Base-by-base conservation (phyloP, 805 yeast genomes). In the Candida montana region DNA sequence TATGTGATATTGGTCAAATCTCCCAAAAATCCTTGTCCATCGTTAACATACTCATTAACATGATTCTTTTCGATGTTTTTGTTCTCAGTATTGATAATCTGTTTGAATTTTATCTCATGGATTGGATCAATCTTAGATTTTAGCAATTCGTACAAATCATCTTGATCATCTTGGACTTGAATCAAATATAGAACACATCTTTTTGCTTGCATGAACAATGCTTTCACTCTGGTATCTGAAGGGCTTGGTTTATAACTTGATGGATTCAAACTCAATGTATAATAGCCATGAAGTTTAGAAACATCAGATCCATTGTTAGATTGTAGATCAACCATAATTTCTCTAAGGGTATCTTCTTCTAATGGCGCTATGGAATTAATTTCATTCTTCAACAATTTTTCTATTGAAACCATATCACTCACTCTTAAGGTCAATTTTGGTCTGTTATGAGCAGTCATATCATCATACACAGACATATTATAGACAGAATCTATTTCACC, bases 181-280 rank as follows among this genome's bases (percentile, higher is more conserved):
- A 90, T 77, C 54, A 91, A 78, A 55, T 88, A 88, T 13, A 83
- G 64, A n/a, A 90, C 65, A 50, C 89, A 83, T 47, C 95, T 69
- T 59, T 91, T 91, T 1, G 84, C 88, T 55, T 87, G 89, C 40
- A 87, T 73, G 53, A 82, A 67, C 24, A 86, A 62, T 6, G 83
- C 66, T 39, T 74, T 74, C 30, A 72, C 62, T 53, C 79, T 81
- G 2, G 79, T 73, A 39, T 83, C 86, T 5, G 68, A 65, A 13
- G 69, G 68, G 9, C 63, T 50, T 54, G 67, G 50, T 35, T 59
- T 69, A 40, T 74, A 70, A 40, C 67, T 72, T 19, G 74, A 65
- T 1, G 83, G 78, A 55, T 81, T 81, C 48, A 86, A 65, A 40
- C 71, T 75, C 39, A 86, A 64, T 3, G 79, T 76, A 33, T 79